Percentiles rank a stretch among this genome's conserved stretches.
Conservation (phyloP, 305 asterid genomes). For the Ilex paraguariensis region DNA sequence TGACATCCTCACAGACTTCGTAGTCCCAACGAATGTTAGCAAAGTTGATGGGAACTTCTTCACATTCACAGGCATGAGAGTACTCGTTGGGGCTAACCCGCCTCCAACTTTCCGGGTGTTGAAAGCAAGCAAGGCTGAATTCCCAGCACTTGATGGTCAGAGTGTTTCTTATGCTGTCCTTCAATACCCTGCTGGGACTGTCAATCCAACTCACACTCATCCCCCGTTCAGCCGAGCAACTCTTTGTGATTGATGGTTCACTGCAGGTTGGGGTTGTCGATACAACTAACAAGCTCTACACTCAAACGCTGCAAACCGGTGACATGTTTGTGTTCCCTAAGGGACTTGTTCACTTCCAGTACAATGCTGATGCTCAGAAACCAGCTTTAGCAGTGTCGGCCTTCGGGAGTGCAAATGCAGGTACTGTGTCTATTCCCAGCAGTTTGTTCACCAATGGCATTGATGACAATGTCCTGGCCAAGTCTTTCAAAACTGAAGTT, state of each 20-base stretch:
- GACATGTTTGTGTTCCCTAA: conserved; percentile 6
- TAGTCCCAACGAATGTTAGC: conserved; percentile 2
- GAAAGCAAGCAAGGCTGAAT: background rate
- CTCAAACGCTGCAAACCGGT: conserved; percentile 16
- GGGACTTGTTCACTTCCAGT: conserved; percentile 22
- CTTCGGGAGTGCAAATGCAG: conserved; percentile 1
- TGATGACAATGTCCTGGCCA: conserved; percentile 20
- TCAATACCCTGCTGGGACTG: conserved; percentile 16
- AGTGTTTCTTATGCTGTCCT: conserved; percentile 2
- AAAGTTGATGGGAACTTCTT: too few species aligned
- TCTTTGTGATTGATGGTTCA: conserved; percentile 12
- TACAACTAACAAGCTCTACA: conserved; percentile 7
- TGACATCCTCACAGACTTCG: conserved; percentile 16
- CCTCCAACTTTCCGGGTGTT: conserved; percentile 10
- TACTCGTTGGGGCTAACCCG: conserved; percentile 14
- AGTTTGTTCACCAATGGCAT: conserved; percentile 15
- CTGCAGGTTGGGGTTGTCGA: conserved; percentile 20
- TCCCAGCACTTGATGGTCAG: conserved; percentile 17
- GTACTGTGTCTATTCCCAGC: conserved; percentile 8
- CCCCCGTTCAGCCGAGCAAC: conserved; percentile 21
- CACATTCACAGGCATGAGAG: conserved; percentile 1
- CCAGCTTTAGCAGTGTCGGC: conserved; percentile 14
- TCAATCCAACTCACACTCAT: conserved; percentile 19
- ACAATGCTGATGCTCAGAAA: conserved; percentile 6
- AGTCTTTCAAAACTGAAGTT: conserved; percentile 16